Percentiles rank a stretch among this genome's conserved stretches.
phyloP scores from a whole-genome alignment of 2,329 filamentous ascomycete species.

The Colletotrichum sp. region DNA sequence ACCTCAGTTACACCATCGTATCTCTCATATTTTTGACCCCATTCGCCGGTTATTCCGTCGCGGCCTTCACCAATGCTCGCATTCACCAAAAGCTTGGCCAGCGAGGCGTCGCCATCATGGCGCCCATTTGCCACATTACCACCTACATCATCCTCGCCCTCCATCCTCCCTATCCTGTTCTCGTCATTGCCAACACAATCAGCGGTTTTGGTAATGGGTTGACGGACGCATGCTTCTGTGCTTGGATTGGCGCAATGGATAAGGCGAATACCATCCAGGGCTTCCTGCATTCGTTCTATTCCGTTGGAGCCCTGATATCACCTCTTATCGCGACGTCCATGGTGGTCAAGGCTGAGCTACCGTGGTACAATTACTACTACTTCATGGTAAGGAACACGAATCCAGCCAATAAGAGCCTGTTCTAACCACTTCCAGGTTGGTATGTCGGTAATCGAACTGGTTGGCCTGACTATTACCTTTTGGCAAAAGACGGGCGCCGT shows the following conservation, averaged over 20 bases:
- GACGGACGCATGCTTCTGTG: slow-evolving; percentile 56
- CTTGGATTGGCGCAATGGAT: slow-evolving; percentile 67
- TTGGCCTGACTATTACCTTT: slow-evolving; percentile 57
- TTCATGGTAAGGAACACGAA: slow-evolving; percentile 59
- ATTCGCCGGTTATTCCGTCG: slow-evolving; percentile 65
- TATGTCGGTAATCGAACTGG: slow-evolving; percentile 60
- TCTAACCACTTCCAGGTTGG: slow-evolving; percentile 34
- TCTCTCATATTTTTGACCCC: slow-evolving; percentile 70
- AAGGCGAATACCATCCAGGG: slow-evolving; percentile 72
- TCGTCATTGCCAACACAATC: slow-evolving; percentile 67
- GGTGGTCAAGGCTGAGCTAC: slow-evolving; percentile 61
- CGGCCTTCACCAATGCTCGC: slow-evolving; percentile 64
- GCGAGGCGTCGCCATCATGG: slow-evolving; percentile 69
- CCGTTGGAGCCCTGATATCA: slow-evolving; percentile 66
- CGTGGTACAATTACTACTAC: slow-evolving; percentile 76
- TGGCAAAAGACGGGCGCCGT: slow-evolving; percentile 62
- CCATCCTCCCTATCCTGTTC: slow-evolving; percentile 69
- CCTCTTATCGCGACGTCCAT: slow-evolving; percentile 71
- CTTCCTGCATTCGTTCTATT: slow-evolving; percentile 70
- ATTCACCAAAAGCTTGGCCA: slow-evolving; percentile 68
- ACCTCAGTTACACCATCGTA: slow-evolving; percentile 62
- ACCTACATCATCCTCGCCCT: slow-evolving; percentile 64
- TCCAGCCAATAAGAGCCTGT: neutral
- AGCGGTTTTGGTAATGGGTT: slow-evolving; percentile 73
- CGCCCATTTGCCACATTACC: slow-evolving; percentile 63